These are phyloP conservation scores for Zygosaccharomyces gambellarensis DNA, from an alignment of 805 yeast genomes.

Conservation along the genomic window DNA sequence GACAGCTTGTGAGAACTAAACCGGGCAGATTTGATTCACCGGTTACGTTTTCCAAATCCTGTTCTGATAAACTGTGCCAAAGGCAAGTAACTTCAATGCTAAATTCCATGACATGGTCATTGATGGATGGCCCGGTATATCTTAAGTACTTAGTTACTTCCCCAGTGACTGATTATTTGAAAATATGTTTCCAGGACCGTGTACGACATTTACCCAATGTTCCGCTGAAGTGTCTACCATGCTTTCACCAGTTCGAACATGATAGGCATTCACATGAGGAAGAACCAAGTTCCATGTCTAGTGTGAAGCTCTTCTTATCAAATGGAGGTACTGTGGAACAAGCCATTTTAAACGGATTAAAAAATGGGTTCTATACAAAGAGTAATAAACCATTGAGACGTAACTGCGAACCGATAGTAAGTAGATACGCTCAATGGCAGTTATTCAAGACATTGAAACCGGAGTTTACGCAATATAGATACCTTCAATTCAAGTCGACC, in stretches of 20 bases:
- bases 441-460: constrained; percentile 11
- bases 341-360: constrained; percentile 52
- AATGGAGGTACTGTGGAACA: constrained; percentile 21
- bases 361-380: constrained; percentile 51
- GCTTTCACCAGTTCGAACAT: constrained; percentile 17
- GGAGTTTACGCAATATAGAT: constrained; percentile 15
- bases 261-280: constrained; percentile 12
- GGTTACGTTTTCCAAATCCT: constrained; percentile 70
- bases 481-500: constrained; percentile 33
- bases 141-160: constrained; percentile 51
- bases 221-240: constrained; percentile 12
- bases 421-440: constrained; percentile 28
- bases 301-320: constrained; percentile 15
- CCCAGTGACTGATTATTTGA: constrained; percentile 8
- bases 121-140: constrained; percentile 27
- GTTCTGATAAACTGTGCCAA: constrained; percentile 76
- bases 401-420: constrained; percentile 35
- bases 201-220: not conserved
- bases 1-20: constrained; percentile 79
- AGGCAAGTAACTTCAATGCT: constrained; percentile 55
- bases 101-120: constrained; percentile 42
- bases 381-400: constrained; percentile 38
- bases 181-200: constrained; percentile 16
- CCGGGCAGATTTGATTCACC: constrained; percentile 86
- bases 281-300: constrained; percentile 23